Evolutionary conservation across 768 basidiomycete genomes (phyloP).

Genomic region (Tricholoma matsutake): DNA sequence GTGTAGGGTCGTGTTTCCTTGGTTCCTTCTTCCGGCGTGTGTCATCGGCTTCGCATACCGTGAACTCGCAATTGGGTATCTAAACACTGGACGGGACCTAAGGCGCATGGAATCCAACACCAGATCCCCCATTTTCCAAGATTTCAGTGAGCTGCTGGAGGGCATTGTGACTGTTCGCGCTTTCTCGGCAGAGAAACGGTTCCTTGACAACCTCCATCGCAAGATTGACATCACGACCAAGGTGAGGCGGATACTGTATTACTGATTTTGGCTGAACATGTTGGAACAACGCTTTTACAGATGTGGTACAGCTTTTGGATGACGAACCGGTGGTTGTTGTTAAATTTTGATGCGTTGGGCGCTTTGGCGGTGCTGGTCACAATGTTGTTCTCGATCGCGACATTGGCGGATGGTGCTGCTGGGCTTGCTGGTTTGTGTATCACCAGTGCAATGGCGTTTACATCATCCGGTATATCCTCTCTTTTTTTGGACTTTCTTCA

Average conservation of each 20-base stretch:
- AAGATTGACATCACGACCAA: constrained; percentile 80
- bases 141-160: constrained; percentile 78
- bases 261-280: not conserved
- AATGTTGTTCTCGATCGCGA: constrained; percentile 70
- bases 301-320: constrained; percentile 92
- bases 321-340: constrained; percentile 81
- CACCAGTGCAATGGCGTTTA: constrained; percentile 61
- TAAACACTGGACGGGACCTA: constrained; percentile 79
- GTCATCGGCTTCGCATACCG: constrained; percentile 76
- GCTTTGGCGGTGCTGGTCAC: constrained; percentile 72
- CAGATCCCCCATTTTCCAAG: constrained; percentile 80
- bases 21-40: constrained; percentile 75
- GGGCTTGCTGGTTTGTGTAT: constrained; percentile 74
- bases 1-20: constrained; percentile 67
- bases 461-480: constrained; percentile 32
- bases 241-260: constrained; percentile 32
- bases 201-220: constrained; percentile 68
- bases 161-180: constrained; percentile 93
- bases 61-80: constrained; percentile 64
- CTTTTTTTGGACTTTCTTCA: not conserved
- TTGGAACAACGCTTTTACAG: constrained; percentile 26
- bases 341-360: constrained; percentile 81
- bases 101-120: constrained; percentile 90
- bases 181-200: constrained; percentile 77
- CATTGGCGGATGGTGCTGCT: constrained; percentile 48